A percentile compares a stretch with the other conserved stretches of the same genome.
These are phyloP conservation scores for Annulohypoxylon moriforme DNA, from an alignment of 495 filamentous ascomycete genomes.

Conservation along the genomic window DNA sequence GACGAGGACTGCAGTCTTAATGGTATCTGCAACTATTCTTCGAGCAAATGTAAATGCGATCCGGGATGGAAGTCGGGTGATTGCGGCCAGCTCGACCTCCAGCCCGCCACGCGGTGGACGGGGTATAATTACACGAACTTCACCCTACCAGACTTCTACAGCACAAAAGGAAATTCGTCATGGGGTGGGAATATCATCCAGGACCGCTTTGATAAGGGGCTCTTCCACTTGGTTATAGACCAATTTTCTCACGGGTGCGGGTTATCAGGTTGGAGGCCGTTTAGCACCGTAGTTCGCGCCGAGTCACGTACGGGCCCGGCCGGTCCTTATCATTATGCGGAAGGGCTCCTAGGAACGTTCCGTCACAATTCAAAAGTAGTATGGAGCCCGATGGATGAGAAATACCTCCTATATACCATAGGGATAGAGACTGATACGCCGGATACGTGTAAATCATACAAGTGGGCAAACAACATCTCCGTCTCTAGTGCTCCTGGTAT, in stretches of 20 bases:
- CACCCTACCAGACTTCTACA: constrained; percentile 37
- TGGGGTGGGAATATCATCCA: constrained; percentile 55
- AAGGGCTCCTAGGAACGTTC: constrained; percentile 50
- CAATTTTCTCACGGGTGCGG: constrained; percentile 54
- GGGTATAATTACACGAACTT: constrained; percentile 53
- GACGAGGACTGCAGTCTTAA: constrained; percentile 59
- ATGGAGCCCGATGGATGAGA: constrained; percentile 50
- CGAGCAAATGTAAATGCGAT: constrained; percentile 49
- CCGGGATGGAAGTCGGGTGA: constrained; percentile 53
- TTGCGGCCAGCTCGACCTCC: constrained; percentile 54
- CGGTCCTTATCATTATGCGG: constrained; percentile 52
- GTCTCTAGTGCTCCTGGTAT: constrained; percentile 37
- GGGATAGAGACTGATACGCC: constrained; percentile 45
- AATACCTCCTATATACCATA: constrained; percentile 54
- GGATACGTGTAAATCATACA: constrained; percentile 36
- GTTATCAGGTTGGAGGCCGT: constrained; percentile 53
- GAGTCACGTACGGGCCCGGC: constrained; percentile 50
- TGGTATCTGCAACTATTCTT: constrained; percentile 46
- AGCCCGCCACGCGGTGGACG: constrained; percentile 43
- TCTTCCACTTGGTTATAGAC: constrained; percentile 52
- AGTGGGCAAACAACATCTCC: constrained; percentile 41
- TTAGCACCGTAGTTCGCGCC: constrained; percentile 52
- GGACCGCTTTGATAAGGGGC: constrained; percentile 44
- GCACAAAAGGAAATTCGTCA: constrained; percentile 50
- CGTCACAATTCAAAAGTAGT: constrained; percentile 55